Percentiles rank a stretch among this genome's conserved stretches.
Conservation (phyloP, 352 stramenopile species). For the Globisporangium nunn region DNA sequence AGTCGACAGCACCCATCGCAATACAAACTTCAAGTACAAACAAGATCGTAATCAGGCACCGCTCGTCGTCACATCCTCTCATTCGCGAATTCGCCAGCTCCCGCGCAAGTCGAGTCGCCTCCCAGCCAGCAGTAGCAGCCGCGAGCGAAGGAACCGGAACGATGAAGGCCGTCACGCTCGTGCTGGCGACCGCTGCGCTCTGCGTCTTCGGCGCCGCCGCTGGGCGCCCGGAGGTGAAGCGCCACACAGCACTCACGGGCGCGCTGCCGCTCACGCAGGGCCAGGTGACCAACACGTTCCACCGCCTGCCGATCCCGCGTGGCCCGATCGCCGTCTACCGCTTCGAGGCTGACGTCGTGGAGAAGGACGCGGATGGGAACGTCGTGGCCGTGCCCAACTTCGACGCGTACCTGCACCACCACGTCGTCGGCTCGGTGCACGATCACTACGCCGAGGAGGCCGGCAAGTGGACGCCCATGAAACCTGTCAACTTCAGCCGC, state of each 20-base stretch:
- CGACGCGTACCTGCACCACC: slow-evolving; percentile 80
- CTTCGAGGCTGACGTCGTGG: slow-evolving; percentile 71
- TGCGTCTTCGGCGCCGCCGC: neutral
- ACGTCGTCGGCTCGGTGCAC: slow-evolving; percentile 72
- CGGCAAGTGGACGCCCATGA: slow-evolving; percentile 61
- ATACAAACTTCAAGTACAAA: neutral
- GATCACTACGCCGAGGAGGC: slow-evolving; percentile 46
- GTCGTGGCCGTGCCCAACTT: slow-evolving; percentile 50
- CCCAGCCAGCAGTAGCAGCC: too few relatives aligned
- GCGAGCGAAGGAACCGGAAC: neutral
- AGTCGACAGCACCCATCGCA: neutral
- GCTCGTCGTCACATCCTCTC: neutral
- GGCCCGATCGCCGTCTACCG: slow-evolving; percentile 78
- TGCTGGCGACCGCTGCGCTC: neutral
- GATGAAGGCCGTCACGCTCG: slow-evolving; percentile 6
- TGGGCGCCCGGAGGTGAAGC: slow-evolving; percentile 34
- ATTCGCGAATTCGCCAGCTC: slow-evolving; percentile 3
- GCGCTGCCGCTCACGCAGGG: slow-evolving; percentile 54
- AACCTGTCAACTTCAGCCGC: slow-evolving; percentile 58
- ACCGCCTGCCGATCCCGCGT: slow-evolving; percentile 61
- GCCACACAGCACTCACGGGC: slow-evolving; percentile 58
- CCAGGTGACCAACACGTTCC: slow-evolving; percentile 73
- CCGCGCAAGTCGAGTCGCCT: neutral
- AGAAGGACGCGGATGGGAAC: slow-evolving; percentile 45
- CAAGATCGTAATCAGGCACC: neutral